Percentiles rank a stretch among this genome's conserved stretches.
phyloP scores from a whole-genome alignment of 2,329 filamentous ascomycete genomes.

The Monosporascus sp. region DNA sequence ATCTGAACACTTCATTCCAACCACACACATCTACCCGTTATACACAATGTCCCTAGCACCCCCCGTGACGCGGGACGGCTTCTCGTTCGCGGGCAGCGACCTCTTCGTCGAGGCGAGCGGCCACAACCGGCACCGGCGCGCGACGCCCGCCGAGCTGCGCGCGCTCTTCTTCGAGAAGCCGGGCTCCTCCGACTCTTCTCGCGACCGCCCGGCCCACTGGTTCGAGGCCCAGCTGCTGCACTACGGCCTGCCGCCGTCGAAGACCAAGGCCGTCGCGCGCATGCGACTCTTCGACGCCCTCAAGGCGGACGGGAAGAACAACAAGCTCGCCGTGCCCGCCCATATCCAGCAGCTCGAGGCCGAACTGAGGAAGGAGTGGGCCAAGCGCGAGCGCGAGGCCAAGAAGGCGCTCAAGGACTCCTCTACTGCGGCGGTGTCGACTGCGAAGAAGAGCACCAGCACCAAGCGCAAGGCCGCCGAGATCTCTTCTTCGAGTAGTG shows the following conservation, averaged over 20 bases:
- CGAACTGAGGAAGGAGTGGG: constrained; percentile 53
- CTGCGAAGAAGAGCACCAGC: constrained; percentile 14
- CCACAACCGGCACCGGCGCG: constrained; percentile 40
- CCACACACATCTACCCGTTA: no score
- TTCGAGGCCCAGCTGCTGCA: constrained; percentile 59
- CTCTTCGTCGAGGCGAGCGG: constrained; percentile 39
- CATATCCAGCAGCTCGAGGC: constrained; percentile 44
- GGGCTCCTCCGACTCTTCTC: constrained; percentile 30
- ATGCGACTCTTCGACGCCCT: constrained; percentile 54
- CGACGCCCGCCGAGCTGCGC: constrained; percentile 36
- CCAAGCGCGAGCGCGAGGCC: constrained; percentile 41
- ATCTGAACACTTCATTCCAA: not conserved
- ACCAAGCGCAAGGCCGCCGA: constrained; percentile 24
- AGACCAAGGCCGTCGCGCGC: constrained; percentile 53
- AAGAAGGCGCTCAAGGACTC: constrained; percentile 32
- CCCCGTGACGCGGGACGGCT: constrained; percentile 30
- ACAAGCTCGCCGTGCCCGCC: constrained; percentile 39
- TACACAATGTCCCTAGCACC: constrained; percentile 20
- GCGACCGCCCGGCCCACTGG: constrained; percentile 53
- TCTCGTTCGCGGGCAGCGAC: constrained; percentile 35
- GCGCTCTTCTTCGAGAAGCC: constrained; percentile 33
- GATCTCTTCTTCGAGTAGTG: constrained; percentile 4
- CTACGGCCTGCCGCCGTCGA: constrained; percentile 52
- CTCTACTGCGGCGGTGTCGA: not conserved
- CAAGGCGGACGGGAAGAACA: constrained; percentile 29